phyloP scores from a whole-genome alignment of 176 grass and related monocot species.

The Echinochloa phyllopogon region DNA sequence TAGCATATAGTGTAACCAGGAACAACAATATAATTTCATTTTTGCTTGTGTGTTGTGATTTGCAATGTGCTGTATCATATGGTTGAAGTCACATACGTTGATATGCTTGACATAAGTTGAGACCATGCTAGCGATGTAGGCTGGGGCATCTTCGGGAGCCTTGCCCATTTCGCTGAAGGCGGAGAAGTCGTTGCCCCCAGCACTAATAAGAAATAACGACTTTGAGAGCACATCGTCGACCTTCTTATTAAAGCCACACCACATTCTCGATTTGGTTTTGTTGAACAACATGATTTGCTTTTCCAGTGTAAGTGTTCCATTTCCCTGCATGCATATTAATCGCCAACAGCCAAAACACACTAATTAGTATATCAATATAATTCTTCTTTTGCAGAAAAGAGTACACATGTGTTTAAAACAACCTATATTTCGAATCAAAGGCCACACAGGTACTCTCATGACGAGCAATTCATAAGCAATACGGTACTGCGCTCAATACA shows the following conservation, averaged over 20 bases:
- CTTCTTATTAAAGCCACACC: neutral
- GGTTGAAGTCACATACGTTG: neutral
- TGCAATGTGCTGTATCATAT: neutral
- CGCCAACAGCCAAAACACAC: neutral
- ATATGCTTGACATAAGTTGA: neutral
- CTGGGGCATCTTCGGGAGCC: neutral
- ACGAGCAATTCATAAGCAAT: too few relatives aligned
- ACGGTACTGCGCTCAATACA: too few relatives aligned
- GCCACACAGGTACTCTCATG: too few relatives aligned
- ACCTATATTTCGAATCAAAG: too few relatives aligned
- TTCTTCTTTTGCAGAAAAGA: neutral
- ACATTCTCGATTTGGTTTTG: neutral
- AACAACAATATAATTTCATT: neutral
- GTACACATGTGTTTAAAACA: too few relatives aligned
- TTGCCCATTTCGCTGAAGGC: neutral
- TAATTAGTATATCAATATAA: neutral
- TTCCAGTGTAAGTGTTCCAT: neutral
- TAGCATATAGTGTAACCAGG: neutral
- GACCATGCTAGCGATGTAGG: conserved; percentile 8
- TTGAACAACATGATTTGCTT: neutral
- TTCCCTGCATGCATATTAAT: conserved; percentile 13
- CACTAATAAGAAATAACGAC: neutral
- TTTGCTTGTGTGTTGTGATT: neutral
- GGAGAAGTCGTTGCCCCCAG: neutral
- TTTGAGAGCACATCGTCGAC: neutral